These are phyloP conservation scores for Immersiella caudata DNA, from an alignment of 495 filamentous ascomycete species.

Conservation along the genomic window DNA sequence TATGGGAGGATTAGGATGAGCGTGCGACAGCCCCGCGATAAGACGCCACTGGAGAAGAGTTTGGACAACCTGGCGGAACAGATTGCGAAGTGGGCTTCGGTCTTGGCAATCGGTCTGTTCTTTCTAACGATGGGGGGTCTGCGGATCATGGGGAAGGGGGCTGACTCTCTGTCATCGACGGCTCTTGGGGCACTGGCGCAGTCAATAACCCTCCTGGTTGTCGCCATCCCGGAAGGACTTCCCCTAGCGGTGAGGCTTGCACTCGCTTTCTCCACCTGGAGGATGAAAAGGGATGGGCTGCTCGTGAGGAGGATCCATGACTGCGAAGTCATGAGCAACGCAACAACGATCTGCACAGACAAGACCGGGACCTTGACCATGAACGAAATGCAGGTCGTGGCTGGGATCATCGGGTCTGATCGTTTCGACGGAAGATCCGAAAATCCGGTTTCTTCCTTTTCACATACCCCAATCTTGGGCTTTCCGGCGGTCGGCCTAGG, in stretches of 20 bases:
- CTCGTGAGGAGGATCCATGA: conserved; percentile 74
- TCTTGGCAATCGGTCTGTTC: neutral
- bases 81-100: neutral
- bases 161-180: too few species aligned
- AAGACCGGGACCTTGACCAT: conserved; percentile 83
- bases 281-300: conserved; percentile 78
- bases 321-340: conserved; percentile 88
- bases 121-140: too few species aligned
- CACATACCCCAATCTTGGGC: too few species aligned
- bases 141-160: too few species aligned
- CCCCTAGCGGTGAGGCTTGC: conserved; percentile 82
- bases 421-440: neutral
- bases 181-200: conserved; percentile 42
- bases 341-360: conserved; percentile 81
- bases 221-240: conserved; percentile 82
- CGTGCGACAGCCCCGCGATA: conserved; percentile 72
- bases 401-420: conserved; percentile 63
- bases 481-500: too few species aligned
- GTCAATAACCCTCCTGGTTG: conserved; percentile 78
- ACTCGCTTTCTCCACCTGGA: conserved; percentile 76
- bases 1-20: conserved; percentile 85
- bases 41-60: conserved; percentile 68
- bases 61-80: neutral
- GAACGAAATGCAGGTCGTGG: conserved; percentile 75
- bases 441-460: neutral